phyloP scores from a whole-genome alignment of 345 rosid species.

The Conringia planisiliqua region DNA sequence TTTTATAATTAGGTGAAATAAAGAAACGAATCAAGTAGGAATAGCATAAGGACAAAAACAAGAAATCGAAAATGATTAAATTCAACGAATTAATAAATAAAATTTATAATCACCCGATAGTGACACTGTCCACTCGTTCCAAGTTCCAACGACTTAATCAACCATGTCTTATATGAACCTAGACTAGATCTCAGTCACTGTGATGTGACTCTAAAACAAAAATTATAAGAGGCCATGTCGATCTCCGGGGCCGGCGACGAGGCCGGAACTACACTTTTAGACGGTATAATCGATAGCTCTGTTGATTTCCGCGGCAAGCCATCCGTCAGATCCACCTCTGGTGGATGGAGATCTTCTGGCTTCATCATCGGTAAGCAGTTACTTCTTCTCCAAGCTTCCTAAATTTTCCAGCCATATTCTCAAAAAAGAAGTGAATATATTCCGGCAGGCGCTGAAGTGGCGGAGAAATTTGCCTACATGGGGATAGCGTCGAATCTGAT shows the following conservation, averaged over 20 bases:
- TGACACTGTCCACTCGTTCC: not conserved
- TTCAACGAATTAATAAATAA: not conserved
- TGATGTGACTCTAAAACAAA: not conserved
- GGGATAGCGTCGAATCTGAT: slow-evolving; percentile 27
- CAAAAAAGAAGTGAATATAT: not conserved
- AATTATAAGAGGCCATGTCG: not conserved
- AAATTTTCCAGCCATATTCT: not conserved
- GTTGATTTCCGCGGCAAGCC: slow-evolving; percentile 16
- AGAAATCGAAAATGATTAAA: not conserved
- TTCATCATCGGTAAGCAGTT: not conserved
- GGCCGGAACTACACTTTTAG: slow-evolving; percentile 4
- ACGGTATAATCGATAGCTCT: not conserved
- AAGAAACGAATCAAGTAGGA: not conserved
- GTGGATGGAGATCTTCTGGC: slow-evolving; percentile 11
- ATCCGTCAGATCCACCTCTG: slow-evolving; percentile 2
- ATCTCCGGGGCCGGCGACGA: not conserved
- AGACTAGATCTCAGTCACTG: not conserved
- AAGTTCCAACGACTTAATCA: not conserved
- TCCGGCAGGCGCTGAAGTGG: slow-evolving; percentile 39
- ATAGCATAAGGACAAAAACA: not conserved
- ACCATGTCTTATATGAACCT: not conserved
- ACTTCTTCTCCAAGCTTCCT: not conserved
- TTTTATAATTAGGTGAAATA: too few species aligned
- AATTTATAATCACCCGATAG: not conserved
- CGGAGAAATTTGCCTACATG: slow-evolving; percentile 41